Base-by-base conservation (phyloP, 768 basidiomycete species). In the Boletus patriciae region DNA sequence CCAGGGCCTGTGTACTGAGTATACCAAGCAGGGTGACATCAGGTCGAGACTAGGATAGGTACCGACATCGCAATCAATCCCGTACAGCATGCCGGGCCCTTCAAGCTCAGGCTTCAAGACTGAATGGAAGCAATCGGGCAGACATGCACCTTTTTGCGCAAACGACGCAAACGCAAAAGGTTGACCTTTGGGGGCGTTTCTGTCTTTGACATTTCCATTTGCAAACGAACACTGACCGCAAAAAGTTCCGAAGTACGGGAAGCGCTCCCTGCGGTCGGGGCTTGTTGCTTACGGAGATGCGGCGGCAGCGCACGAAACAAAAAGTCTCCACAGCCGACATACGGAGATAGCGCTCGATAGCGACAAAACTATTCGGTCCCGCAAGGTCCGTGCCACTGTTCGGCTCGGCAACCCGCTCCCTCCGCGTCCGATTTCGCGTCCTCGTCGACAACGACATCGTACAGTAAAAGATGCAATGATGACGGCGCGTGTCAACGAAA, bases 161-260 rank as follows among this genome's bases (percentile, higher is more conserved):
- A 43, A 4, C 21, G 16, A 9, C 27, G 34, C 34, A 15, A 23
- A 42, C 12, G 33, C 46, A 27, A 19, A 58, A 54, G 38, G 42
- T 25, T 42, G 58, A 31, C 37, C 38, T 50, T 45, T 23, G 34
- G 46, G 21, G 25, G 21, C 21, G 15, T 16, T 6, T 12, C 31
- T 27, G 4, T 5, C 60, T 38, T 62, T 62, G 31, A 54, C 4
- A 11, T 52, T 63, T 27, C 62, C 62, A 44, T 59, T 62, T 62
- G 25, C 21, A 50, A n/a, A 42, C 11, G 15, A 33, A 3, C 12
- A 21, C 31, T 16, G 46, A 36, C 37, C 29, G 27, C 25, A 53
- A 19, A 41, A 9, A 37, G 38, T 29, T 19, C 41, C 27, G 7
- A 4, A 36, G 34, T 36, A n/a, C 18, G 19, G 21, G 27, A 42